Evolutionary conservation across 805 yeast species (phyloP).

Genomic region (Suhomyces sp.): DNA sequence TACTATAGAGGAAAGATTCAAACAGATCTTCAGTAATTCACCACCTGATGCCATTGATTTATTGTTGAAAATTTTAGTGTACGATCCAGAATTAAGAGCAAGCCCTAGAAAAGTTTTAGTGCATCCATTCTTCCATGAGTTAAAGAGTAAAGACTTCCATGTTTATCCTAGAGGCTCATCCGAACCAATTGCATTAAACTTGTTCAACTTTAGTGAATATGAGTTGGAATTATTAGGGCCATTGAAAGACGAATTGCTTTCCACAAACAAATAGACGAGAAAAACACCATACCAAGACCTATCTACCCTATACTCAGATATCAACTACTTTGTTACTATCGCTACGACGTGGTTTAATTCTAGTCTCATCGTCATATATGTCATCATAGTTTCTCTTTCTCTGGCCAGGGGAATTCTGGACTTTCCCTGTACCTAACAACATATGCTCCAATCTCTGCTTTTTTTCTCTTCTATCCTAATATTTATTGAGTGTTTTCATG

Average conservation of each 20-base stretch:
- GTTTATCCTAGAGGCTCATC: conserved; percentile 55
- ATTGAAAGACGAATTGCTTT: conserved; percentile 29
- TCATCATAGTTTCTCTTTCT: background rate
- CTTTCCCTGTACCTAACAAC: background rate
- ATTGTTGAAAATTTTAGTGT: conserved; percentile 75
- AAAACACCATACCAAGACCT: background rate
- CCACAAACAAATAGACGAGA: conserved; percentile 1
- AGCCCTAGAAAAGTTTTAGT: conserved; percentile 79
- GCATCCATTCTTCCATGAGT: conserved; percentile 86
- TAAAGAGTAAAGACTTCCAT: conserved; percentile 54
- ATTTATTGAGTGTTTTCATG: conserved; percentile 1
- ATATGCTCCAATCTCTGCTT: background rate
- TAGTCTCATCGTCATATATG: background rate
- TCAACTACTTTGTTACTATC: background rate
- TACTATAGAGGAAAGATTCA: conserved; percentile 45
- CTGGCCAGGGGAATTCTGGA: background rate
- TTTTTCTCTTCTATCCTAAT: background rate
- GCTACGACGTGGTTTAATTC: background rate
- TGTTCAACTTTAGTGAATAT: conserved; percentile 70
- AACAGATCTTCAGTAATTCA: conserved; percentile 57
- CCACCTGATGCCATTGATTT: conserved; percentile 85
- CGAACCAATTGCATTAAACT: conserved; percentile 38
- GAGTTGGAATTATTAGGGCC: conserved; percentile 54
- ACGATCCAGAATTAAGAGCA: conserved; percentile 83
- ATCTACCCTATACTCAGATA: too few relatives aligned